Evolutionary conservation across 179 eudicot species (phyloP), one percentile per base, ranked within the genome.

Genomic region (Amaranthus tricolor): DNA sequence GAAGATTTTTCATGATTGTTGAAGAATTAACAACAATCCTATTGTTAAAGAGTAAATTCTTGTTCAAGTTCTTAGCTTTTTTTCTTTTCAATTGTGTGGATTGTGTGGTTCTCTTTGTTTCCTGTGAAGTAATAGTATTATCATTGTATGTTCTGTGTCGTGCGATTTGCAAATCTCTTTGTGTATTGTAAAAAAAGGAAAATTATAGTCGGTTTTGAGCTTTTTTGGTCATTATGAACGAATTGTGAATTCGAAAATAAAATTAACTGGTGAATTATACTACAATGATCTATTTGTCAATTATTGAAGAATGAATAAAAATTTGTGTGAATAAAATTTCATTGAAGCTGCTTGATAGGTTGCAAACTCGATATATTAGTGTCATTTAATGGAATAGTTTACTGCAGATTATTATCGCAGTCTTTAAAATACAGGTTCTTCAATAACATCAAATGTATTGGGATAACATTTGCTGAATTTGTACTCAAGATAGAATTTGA

Each of bases 1-100:
- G 60, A 81, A 68, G 72, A 68, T 70, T 67, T 77, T 58, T 6
- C 73, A 40, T 74, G 75, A 51, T 65, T 16, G 60, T n/a, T 19
- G 17, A 50, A 70, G 7, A 1, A 58, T 74, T 55, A 45, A 66
- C 16, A 60, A 21, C 62, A 17, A 0, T 74, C 43, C n/a, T 52
- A 50, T 49, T n/a, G 48, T 48, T 60, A 17, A 8, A 43, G 70
- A 8, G 20, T 5, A 14, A 20, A 48, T 24, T 17, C 31, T 49
- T 45, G 3, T 20, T 24, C 7, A 31, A 31, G 40, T 20, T 5
- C 20, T 70, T 31, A 52, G 58, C 48, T 54, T 45, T 56, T 56
- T 65, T 8, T 43, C 11, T 49, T 60, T 31, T 72, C 7, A 6
- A 8, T 4, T 71, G 56, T 24, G 40, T 62, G 60, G 6, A 40